Evolutionary conservation across 257 asterid genomes (phyloP), one percentile per base, ranked within the genome.

Genomic region (Plectranthus barbatus): DNA sequence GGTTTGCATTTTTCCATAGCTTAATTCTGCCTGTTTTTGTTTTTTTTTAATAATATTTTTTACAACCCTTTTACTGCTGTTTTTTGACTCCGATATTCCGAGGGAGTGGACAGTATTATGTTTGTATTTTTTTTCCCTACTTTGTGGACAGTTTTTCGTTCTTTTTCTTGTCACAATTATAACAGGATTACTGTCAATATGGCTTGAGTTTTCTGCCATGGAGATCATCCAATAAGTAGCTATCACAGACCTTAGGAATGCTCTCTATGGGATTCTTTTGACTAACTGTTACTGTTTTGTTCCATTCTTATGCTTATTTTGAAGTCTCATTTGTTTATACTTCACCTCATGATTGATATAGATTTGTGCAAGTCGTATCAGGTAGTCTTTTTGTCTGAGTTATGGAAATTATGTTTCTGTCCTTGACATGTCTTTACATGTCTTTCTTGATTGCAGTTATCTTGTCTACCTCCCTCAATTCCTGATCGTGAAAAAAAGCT

Each of bases 381-480:
- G 15, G n/a, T 66, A 13, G 1, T 49, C 42, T 23, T 68, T 12
- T 29, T 6, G 17, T 17, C 15, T 41, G 1, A 29, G 20, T 41
- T 39, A 40, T 40, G 63, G 63, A 56, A 49, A 12, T 9, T 37
- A 40, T 56, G 36, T 26, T 20, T 20, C 14, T 52, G 60, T 31
- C 53, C 33, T 62, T 75, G 56, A 72, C 72, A 48, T 34, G 7
- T 69, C 65, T 75, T 19, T 55, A 72, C 72, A 48, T 34, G 7
- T 69, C 65, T 75, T 19, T 55, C 56, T 57, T 59, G 52, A 71
- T 72, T 62, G 59, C 82, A 92, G 97, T 75, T 73, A 66, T 87
- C 91, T 60, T 86, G 95, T 67, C 79, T 92, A 29, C 95, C 93
- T 42, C 74, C 89, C 64, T 74, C 93, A 31, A 53, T 86, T 75